These are phyloP conservation scores for Pulveroboletus sp. DNA, from an alignment of 768 basidiomycete species.

Conservation along the genomic window DNA sequence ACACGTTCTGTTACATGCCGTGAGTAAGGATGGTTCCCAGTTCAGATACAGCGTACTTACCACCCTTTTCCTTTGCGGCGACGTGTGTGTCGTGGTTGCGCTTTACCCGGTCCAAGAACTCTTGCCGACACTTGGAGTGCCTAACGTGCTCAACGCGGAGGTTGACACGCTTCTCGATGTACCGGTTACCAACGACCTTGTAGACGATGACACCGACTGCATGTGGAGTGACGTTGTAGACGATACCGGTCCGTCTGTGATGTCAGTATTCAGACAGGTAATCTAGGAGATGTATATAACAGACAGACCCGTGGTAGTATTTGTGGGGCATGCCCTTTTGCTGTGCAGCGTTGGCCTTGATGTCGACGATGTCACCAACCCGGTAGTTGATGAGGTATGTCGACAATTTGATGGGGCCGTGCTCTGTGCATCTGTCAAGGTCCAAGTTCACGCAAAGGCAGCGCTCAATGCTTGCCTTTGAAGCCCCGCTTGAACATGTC, in stretches of 20 bases:
- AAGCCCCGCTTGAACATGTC: constrained; percentile 99
- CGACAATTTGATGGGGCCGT: constrained; percentile 85
- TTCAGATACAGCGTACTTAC: constrained; percentile 36
- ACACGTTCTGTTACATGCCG: constrained; percentile 54
- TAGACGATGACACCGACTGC: constrained; percentile 96
- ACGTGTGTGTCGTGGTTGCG: constrained; percentile 78
- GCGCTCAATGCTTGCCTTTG: constrained; percentile 64
- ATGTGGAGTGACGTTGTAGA: constrained; percentile 96
- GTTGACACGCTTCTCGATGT: constrained; percentile 99
- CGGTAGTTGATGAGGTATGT: constrained; percentile 92
- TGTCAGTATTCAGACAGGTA: not conserved
- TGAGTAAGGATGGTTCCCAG: not conserved
- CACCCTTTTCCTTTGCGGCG: constrained; percentile 87
- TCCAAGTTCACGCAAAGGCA: constrained; percentile 7
- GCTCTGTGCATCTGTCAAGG: constrained; percentile 47
- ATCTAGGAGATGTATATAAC: not conserved
- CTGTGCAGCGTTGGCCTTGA: constrained; percentile 98
- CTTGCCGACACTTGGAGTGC: constrained; percentile 97
- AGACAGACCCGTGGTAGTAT: constrained; percentile 89
- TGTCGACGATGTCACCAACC: constrained; percentile 98
- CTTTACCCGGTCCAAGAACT: constrained; percentile 96
- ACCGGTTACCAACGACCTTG: constrained; percentile 98
- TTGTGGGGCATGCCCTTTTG: constrained; percentile 99
- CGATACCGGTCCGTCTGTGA: constrained; percentile 88
- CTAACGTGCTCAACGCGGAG: constrained; percentile 91